Percentiles rank a stretch among this genome's conserved stretches.
Conservation (phyloP, 208 protist species). For the Wallacemonas sp. region DNA sequence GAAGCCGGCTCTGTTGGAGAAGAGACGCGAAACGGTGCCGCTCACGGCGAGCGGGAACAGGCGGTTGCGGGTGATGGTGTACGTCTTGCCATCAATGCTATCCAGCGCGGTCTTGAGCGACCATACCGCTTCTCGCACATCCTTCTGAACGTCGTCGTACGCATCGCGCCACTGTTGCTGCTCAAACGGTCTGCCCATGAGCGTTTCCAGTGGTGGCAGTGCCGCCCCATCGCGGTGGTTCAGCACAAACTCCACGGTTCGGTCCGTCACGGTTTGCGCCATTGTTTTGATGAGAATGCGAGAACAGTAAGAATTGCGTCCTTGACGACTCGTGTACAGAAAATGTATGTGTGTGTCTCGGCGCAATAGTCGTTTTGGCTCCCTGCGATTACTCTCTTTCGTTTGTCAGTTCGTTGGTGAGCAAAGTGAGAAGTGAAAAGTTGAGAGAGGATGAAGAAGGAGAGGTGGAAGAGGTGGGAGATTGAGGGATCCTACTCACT, state of each 20-base stretch:
- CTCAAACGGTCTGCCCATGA: constrained; percentile 26
- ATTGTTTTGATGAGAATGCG: too few species aligned
- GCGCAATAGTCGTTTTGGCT: too few species aligned
- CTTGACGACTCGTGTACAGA: too few species aligned
- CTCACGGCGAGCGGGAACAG: constrained; percentile 72
- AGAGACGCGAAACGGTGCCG: constrained; percentile 34
- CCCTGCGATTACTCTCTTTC: too few species aligned
- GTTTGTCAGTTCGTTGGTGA: too few species aligned
- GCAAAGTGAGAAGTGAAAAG: too few species aligned
- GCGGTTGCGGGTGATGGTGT: constrained; percentile 53
- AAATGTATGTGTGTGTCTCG: too few species aligned
- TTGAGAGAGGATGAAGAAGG: too few species aligned
- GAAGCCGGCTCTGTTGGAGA: constrained; percentile 89
- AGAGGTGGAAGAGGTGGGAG: too few species aligned
- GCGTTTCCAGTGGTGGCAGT: constrained; percentile 35
- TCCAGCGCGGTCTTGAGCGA: constrained; percentile 66
- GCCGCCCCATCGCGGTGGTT: constrained; percentile 27
- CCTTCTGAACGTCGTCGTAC: constrained; percentile 61
- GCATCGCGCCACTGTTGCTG: constrained; percentile 70
- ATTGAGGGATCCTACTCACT: too few species aligned
- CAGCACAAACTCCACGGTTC: constrained; percentile 72
- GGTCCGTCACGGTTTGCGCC: constrained; percentile 50
- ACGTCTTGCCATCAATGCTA: constrained; percentile 32
- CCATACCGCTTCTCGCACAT: constrained; percentile 53
- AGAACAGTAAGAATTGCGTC: too few species aligned